These are phyloP conservation scores for Exophiala viscosa DNA, from an alignment of 2,329 filamentous ascomycete genomes.

Conservation along the genomic window DNA sequence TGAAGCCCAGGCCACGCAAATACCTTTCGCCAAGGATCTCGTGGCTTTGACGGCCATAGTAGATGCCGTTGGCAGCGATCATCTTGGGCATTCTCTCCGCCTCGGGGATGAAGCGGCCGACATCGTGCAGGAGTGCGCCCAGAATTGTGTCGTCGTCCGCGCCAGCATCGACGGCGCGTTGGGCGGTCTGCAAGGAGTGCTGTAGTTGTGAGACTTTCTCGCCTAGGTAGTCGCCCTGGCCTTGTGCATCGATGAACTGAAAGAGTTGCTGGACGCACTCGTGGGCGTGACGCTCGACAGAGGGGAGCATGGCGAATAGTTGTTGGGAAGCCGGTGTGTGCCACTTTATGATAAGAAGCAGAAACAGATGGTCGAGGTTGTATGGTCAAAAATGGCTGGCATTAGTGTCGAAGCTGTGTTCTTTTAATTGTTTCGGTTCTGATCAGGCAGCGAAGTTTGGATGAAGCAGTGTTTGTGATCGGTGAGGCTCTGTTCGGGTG, in stretches of 20 bases:
- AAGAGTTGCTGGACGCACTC: slow-evolving; percentile 29
- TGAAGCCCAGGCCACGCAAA: slow-evolving; percentile 31
- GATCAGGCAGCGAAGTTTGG: too few relatives aligned
- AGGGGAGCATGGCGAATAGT: slow-evolving; percentile 6
- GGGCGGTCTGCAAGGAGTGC: slow-evolving; percentile 34
- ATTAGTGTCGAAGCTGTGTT: not conserved
- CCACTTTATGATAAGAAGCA: too few relatives aligned
- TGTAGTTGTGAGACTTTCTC: slow-evolving; percentile 37
- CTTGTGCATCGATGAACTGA: slow-evolving; percentile 30
- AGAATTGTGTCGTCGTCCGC: slow-evolving; percentile 31
- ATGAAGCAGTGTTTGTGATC: too few relatives aligned
- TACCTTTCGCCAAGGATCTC: slow-evolving; percentile 33
- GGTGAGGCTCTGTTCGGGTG: too few relatives aligned
- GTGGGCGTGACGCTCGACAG: slow-evolving; percentile 24
- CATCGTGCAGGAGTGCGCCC: slow-evolving; percentile 32
- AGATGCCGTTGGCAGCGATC: slow-evolving; percentile 29
- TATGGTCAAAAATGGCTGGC: not conserved
- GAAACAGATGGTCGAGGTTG: not conserved
- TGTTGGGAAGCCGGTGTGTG: too few relatives aligned
- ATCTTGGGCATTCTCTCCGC: slow-evolving; percentile 30
- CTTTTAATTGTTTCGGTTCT: not conserved
- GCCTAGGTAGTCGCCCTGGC: slow-evolving; percentile 35
- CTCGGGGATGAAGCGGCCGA: slow-evolving; percentile 33
- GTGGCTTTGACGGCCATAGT: slow-evolving; percentile 31
- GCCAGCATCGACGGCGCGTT: slow-evolving; percentile 31